These are phyloP conservation scores for Fusarium sp. DNA, from an alignment of 2,329 filamentous ascomycete species.

Conservation along the genomic window DNA sequence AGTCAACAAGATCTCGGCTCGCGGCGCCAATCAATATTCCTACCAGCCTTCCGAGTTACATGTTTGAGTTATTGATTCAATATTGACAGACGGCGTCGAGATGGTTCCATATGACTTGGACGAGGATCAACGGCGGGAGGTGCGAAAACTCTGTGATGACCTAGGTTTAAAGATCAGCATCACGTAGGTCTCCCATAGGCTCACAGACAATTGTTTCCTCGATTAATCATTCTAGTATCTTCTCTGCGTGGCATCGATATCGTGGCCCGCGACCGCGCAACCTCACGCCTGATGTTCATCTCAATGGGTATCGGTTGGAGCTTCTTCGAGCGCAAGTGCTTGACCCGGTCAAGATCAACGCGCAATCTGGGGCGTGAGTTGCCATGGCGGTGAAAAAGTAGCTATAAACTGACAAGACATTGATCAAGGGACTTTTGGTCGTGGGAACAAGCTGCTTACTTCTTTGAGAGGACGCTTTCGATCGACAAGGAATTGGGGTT, in stretches of 20 bases:
- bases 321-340: constrained; percentile 3
- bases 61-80: background rate
- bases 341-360: constrained; percentile 12
- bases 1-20: background rate
- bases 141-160: background rate
- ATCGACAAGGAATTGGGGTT: background rate
- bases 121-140: background rate
- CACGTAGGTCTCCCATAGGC: background rate
- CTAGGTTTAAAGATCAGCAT: background rate
- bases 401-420: background rate
- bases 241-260: background rate
- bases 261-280: background rate
- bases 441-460: background rate
- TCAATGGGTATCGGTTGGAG: constrained; percentile 1
- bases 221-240: background rate
- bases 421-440: background rate
- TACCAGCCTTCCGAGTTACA: background rate
- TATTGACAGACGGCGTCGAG: background rate
- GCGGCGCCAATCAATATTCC: background rate
- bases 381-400: accelerated
- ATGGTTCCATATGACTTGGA: background rate
- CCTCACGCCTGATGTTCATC: constrained; percentile 1
- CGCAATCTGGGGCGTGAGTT: constrained; percentile 9
- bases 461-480: background rate
- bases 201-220: accelerated